Evolutionary conservation across 2,329 filamentous ascomycete species (phyloP), one percentile per base, ranked within the genome.

Genomic region (Aspergillus sp.): DNA sequence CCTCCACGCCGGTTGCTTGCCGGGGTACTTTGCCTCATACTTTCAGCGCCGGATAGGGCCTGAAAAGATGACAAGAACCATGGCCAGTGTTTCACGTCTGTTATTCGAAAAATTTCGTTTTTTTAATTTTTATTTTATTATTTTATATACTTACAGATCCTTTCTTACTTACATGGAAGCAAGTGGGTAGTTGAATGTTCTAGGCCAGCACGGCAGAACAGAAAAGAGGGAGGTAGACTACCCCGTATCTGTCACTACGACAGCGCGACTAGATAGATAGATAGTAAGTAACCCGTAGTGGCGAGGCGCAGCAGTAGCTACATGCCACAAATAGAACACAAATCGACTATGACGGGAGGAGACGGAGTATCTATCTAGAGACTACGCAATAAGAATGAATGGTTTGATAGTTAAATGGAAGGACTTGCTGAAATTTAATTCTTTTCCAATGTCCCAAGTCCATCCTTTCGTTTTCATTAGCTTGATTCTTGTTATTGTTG

Each of bases 261-360:
- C 15, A 27, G 41, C 19, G 21, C 10, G 21, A 49, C 21, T 42
- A n/a, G 39, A 42, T 42, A 23, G 21, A 23, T 27, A n/a, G 23
- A 30, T 30, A 30, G 32, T 13, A 36, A 36, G 32, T 36, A 36
- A 15, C 32, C 25, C 47, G 25, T 50, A 50, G 47, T 50, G 47
- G 47, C 47, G 47, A 50, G 47, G 47, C 47, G 47, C 47, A 50
- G 47, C 47, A 49, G 23, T 27, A 50, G 47, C 25, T 17, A 50
- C 27, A 50, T 27, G 3, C 47, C 47, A 50, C 47, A 50, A 50
- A 50, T 50, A 50, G 47, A 50, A 50, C 47, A 50, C 30, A 13
- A 15, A 27, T 23, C 23, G 5, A 17, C 39, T 19, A 19, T 21
- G 41, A 44, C 21, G 41, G 44, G 13, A n/a, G 39, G 39, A 19